Conservation (phyloP, 2,329 filamentous ascomycete genomes). For the Microascus cirrosus region DNA sequence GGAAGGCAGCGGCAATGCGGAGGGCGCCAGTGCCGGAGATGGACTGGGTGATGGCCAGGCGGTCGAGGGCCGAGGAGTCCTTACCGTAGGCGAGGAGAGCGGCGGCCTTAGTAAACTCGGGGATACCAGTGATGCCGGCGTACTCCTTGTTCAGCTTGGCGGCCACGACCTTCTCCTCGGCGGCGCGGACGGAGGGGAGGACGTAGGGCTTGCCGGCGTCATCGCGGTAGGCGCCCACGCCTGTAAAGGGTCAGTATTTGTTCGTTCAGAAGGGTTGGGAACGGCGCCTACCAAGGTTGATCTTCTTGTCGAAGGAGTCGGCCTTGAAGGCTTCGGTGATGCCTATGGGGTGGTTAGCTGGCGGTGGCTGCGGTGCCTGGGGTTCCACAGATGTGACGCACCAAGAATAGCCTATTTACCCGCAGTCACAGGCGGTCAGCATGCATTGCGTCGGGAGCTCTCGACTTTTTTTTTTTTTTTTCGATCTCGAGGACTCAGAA, state of each 20-base stretch:
- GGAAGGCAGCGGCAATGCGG: constrained; percentile 87
- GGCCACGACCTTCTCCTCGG: constrained; percentile 76
- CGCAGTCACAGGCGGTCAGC: constrained; percentile 1
- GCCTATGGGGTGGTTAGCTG: constrained; percentile 30
- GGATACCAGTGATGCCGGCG: constrained; percentile 91
- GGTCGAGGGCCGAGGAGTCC: constrained; percentile 64
- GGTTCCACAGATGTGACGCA: constrained; percentile 26
- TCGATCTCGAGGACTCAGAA: neutral
- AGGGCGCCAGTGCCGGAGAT: constrained; percentile 97
- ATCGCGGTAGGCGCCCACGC: constrained; percentile 96
- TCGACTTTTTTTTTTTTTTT: constrained; percentile 9
- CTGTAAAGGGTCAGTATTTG: constrained; percentile 24
- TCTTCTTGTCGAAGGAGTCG: constrained; percentile 87
- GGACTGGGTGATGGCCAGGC: constrained; percentile 88
- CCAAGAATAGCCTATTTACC: constrained; percentile 60
- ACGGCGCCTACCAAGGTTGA: constrained; percentile 68
- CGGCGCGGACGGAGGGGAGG: constrained; percentile 80
- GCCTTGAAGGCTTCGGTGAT: constrained; percentile 99
- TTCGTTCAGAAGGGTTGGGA: constrained; percentile 6
- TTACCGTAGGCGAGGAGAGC: constrained; percentile 83
- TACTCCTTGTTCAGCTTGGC: constrained; percentile 90
- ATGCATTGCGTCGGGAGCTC: neutral
- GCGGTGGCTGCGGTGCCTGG: neutral
- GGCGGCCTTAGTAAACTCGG: constrained; percentile 86
- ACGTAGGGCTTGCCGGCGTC: constrained; percentile 98